phyloP scores from a whole-genome alignment of 805 yeast genomes.

The Wickerhamiella kurtzmanii region DNA sequence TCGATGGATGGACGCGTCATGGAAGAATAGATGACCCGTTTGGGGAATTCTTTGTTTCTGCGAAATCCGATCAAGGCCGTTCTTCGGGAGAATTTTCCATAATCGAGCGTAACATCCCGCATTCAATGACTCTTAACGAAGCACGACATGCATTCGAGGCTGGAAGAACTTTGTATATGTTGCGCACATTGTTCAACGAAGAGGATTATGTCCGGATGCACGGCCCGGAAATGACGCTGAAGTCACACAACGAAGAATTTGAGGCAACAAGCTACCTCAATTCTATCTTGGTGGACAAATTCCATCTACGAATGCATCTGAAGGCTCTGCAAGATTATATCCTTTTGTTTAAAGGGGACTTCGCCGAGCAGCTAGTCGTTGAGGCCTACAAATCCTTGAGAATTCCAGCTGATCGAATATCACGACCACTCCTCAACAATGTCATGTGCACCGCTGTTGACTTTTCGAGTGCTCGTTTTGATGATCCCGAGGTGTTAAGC shows the following conservation, averaged over 20 bases:
- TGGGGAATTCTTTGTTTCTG: constrained; percentile 49
- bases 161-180: constrained; percentile 58
- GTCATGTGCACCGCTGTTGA: constrained; percentile 51
- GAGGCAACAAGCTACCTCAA: constrained; percentile 38
- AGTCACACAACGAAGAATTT: too few species aligned
- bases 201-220: constrained; percentile 41
- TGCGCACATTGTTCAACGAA: constrained; percentile 54
- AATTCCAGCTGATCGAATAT: constrained; percentile 48
- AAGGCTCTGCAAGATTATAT: constrained; percentile 49
- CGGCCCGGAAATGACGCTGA: too few species aligned
- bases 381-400: constrained; percentile 42
- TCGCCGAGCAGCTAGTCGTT: constrained; percentile 49
- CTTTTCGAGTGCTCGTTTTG: constrained; percentile 24
- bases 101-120: constrained; percentile 26
- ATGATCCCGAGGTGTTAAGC: constrained; percentile 30
- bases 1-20: constrained; percentile 52
- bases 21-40: constrained; percentile 47
- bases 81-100: constrained; percentile 18
- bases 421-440: constrained; percentile 52
- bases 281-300: constrained; percentile 35
- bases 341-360: constrained; percentile 68
- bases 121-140: constrained; percentile 23
- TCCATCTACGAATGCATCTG: constrained; percentile 41
- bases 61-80: constrained; percentile 2
- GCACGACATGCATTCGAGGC: constrained; percentile 29